phyloP scores from a whole-genome alignment of 2,329 filamentous ascomycete species.

The Monilinia fructigena region DNA sequence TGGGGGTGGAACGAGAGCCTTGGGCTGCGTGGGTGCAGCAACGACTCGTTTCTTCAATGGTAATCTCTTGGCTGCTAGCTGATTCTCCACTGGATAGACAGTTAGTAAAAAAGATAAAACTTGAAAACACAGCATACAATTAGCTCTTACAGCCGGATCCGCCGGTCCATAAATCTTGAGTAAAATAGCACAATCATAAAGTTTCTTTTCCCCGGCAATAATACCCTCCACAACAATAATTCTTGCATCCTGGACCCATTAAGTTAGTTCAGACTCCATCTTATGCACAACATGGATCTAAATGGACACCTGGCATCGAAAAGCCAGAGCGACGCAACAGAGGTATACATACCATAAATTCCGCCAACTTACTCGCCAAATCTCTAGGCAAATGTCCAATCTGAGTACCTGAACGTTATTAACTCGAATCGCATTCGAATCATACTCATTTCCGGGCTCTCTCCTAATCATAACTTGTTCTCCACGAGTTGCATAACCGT shows the following conservation, averaged over 20 bases:
- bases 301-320: too few relatives aligned
- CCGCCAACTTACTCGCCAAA: slow-evolving; percentile 68
- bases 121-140: slow-evolving; percentile 31
- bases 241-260: slow-evolving; percentile 48
- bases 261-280: slow-evolving; percentile 24
- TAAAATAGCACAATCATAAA: slow-evolving; percentile 70
- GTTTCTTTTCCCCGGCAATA: slow-evolving; percentile 63
- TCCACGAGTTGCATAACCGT: slow-evolving; percentile 58
- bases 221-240: slow-evolving; percentile 66
- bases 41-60: slow-evolving; percentile 32
- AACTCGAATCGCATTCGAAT: slow-evolving; percentile 74
- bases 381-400: slow-evolving; percentile 74
- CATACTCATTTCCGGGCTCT: slow-evolving; percentile 68
- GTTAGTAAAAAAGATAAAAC: background rate
- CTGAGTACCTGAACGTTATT: slow-evolving; percentile 72
- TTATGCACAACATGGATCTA: background rate
- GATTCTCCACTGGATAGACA: slow-evolving; percentile 2
- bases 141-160: slow-evolving; percentile 50
- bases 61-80: background rate
- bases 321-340: too few relatives aligned
- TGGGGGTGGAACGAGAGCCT: slow-evolving; percentile 55
- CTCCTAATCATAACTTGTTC: slow-evolving; percentile 63
- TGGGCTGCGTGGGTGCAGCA: slow-evolving; percentile 49
- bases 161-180: slow-evolving; percentile 68
- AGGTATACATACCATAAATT: slow-evolving; percentile 59